phyloP scores from a whole-genome alignment of 257 asterid species.

The Avicennia marina region DNA sequence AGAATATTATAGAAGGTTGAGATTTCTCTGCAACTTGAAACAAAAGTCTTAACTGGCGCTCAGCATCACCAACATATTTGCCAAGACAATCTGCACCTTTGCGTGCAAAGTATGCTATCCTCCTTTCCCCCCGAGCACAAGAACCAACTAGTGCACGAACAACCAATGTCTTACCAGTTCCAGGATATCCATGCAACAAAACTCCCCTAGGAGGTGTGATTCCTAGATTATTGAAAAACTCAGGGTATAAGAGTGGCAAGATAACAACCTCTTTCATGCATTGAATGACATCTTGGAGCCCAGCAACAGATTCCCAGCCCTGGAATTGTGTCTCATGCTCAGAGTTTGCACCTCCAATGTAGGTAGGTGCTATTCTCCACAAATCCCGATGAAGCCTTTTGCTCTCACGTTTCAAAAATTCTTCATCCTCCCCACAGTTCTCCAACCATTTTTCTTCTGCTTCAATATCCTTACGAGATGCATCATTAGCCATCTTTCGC shows the following conservation, averaged over 20 bases:
- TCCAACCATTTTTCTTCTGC: constrained; percentile 97
- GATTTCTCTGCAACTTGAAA: constrained; percentile 98
- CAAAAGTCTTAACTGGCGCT: constrained; percentile 91
- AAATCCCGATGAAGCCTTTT: constrained; percentile 98
- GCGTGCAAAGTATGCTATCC: constrained; percentile 96
- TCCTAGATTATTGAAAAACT: constrained; percentile 76
- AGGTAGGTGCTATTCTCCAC: constrained; percentile 83
- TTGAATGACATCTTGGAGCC: constrained; percentile 85
- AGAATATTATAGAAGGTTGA: constrained; percentile 97
- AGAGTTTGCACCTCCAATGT: constrained; percentile 74
- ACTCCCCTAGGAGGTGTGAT: constrained; percentile 98
- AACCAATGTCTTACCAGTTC: constrained; percentile 97
- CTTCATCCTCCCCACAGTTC: constrained; percentile 99
- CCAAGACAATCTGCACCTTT: constrained; percentile 99
- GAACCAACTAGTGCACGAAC: constrained; percentile 98
- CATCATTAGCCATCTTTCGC: constrained; percentile 74
- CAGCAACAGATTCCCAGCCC: constrained; percentile 99
- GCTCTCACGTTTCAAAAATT: constrained; percentile 93
- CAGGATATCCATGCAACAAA: constrained; percentile 97
- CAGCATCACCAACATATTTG: constrained; percentile 98
- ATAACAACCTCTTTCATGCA: constrained; percentile 99
- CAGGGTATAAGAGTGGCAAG: constrained; percentile 91
- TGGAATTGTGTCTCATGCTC: constrained; percentile 46
- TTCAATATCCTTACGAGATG: constrained; percentile 81
- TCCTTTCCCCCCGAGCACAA: constrained; percentile 93